Conservation (phyloP, 1,284 basidiomycete genomes). For the Anthracocystis panici-leucophaei region DNA sequence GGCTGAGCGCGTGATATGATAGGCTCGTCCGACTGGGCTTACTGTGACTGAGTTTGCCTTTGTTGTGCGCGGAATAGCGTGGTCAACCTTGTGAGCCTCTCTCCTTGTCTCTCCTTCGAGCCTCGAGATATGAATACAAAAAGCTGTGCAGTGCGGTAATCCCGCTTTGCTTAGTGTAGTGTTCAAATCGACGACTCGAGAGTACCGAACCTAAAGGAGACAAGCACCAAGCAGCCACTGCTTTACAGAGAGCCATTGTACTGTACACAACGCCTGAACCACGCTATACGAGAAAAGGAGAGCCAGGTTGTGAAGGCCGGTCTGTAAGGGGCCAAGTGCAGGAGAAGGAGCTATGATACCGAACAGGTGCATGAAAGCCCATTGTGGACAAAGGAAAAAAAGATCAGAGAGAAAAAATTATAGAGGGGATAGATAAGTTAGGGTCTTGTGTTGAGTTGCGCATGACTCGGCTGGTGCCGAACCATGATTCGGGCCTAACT, state of each 20-base stretch:
- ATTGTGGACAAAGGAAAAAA: background rate
- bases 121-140: too few relatives aligned
- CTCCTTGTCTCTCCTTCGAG: too few relatives aligned
- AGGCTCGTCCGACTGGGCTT: conserved; percentile 5
- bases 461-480: conserved; percentile 9
- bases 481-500: background rate
- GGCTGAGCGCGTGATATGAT: conserved; percentile 26
- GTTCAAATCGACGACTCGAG: too few relatives aligned
- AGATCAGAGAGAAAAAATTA: background rate
- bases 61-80: conserved; percentile 21
- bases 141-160: too few relatives aligned
- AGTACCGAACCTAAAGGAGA: too few relatives aligned
- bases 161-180: too few relatives aligned
- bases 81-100: background rate
- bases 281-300: background rate
- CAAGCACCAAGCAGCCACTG: too few relatives aligned
- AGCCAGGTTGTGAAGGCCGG: background rate
- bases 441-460: conserved; percentile 7
- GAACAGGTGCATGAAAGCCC: background rate
- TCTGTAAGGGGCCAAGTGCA: conserved; percentile 10
- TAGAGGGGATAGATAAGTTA: conserved; percentile 1
- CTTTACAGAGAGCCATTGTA: too few relatives aligned
- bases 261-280: too few relatives aligned
- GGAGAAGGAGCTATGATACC: conserved; percentile 5
- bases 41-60: background rate